phyloP scores from a whole-genome alignment of 2,329 filamentous ascomycete genomes.

The Paecilomyces formosus region DNA sequence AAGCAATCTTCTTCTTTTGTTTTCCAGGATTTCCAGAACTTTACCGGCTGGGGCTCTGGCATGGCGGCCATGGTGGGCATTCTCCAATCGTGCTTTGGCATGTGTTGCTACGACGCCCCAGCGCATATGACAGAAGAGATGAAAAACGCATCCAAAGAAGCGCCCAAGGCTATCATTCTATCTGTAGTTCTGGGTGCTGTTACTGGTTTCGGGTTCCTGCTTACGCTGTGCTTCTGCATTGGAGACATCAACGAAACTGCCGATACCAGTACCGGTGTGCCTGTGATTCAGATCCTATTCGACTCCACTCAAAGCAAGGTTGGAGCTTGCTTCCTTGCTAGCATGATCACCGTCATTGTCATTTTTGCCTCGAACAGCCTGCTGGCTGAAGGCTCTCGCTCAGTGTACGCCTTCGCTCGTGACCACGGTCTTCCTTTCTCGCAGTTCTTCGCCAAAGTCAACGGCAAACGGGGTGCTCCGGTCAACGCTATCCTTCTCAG shows the following conservation, averaged over 20 bases:
- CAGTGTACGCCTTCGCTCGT: slow-evolving; percentile 41
- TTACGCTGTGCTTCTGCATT: slow-evolving; percentile 46
- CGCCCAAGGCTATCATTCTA: slow-evolving; percentile 42
- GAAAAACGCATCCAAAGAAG: slow-evolving; percentile 43
- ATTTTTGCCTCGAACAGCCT: slow-evolving; percentile 40
- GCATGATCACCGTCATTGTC: slow-evolving; percentile 43
- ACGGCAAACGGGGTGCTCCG: slow-evolving; percentile 40
- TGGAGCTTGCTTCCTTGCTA: slow-evolving; percentile 39
- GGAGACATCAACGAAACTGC: slow-evolving; percentile 43
- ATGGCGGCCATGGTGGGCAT: slow-evolving; percentile 49
- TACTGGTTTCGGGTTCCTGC: slow-evolving; percentile 43
- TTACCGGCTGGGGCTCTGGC: slow-evolving; percentile 43
- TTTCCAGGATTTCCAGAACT: slow-evolving; percentile 48
- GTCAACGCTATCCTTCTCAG: slow-evolving; percentile 44
- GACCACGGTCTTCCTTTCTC: slow-evolving; percentile 50
- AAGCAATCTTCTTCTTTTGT: slow-evolving; percentile 50
- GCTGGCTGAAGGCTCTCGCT: slow-evolving; percentile 41
- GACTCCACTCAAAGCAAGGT: slow-evolving; percentile 40
- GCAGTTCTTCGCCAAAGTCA: slow-evolving; percentile 37
- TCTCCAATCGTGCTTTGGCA: slow-evolving; percentile 47
- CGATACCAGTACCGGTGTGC: slow-evolving; percentile 40
- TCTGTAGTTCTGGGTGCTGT: slow-evolving; percentile 39
- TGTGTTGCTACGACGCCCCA: slow-evolving; percentile 45
- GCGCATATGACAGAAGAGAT: slow-evolving; percentile 52
- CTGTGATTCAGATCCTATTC: slow-evolving; percentile 47